A percentile compares a stretch with the other conserved stretches of the same genome.
These are phyloP conservation scores for Globisporangium rhizosaccharum DNA, from an alignment of 352 stramenopile genomes.

Conservation along the genomic window DNA sequence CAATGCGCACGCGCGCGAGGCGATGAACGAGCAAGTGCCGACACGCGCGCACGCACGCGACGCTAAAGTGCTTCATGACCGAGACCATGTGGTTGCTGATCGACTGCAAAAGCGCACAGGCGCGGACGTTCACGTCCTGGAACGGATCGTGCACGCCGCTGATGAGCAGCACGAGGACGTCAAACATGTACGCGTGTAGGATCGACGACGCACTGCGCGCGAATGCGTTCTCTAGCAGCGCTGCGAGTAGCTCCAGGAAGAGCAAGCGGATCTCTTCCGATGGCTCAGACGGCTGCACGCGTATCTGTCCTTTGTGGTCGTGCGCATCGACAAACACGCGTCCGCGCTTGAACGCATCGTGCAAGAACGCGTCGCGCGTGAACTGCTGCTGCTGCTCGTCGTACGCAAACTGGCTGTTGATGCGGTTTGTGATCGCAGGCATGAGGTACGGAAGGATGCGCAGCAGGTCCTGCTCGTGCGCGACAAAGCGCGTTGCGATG, in stretches of 20 bases:
- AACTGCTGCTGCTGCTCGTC: constrained; percentile 78
- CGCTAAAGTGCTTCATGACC: constrained; percentile 93
- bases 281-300: constrained; percentile 46
- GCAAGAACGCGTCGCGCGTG: constrained; percentile 56
- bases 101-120: constrained; percentile 39
- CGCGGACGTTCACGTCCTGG: constrained; percentile 78
- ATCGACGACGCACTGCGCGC: constrained; percentile 51
- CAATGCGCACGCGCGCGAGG: constrained; percentile 86
- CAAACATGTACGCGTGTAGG: constrained; percentile 78
- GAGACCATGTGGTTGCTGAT: constrained; percentile 76
- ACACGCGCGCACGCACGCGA: constrained; percentile 81
- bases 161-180: constrained; percentile 66
- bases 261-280: constrained; percentile 76
- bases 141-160: constrained; percentile 82
- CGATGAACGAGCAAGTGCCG: constrained; percentile 85
- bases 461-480: constrained; percentile 48
- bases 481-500: constrained; percentile 41
- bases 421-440: constrained; percentile 55
- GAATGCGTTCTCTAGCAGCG: constrained; percentile 53
- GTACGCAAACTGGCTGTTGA: constrained; percentile 60
- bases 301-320: constrained; percentile 24
- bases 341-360: constrained; percentile 71
- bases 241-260: constrained; percentile 45
- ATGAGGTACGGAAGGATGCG: constrained; percentile 70
- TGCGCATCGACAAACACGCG: constrained; percentile 43